Base-by-base conservation (phyloP, 2,329 filamentous ascomycete species). In the Aspergillus sp. region DNA sequence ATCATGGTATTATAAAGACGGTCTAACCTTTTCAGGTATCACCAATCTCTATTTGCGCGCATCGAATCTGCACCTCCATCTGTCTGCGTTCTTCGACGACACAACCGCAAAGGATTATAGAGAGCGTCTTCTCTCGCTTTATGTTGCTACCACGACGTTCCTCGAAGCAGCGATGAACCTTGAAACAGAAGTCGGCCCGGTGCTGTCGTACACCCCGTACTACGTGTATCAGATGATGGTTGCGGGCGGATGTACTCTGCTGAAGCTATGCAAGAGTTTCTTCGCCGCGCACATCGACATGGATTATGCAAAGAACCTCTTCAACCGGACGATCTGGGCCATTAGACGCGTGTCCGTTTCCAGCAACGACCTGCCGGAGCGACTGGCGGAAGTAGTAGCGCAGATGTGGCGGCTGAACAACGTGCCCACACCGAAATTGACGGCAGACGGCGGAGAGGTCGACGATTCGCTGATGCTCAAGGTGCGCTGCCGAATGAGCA, bases 201-300 rank as follows among this genome's bases (percentile, higher is more conserved):
- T 82, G 36, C 74, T 86, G 10, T 79, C 79, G 60, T 83, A 87
- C 60, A 82, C 82, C 17, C 82, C 79, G 47, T 87, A 84, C 66
- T 89, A 89, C 69, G 82, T 90, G 59, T 85, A 88, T 70, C 87
- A 89, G 71, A 88, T 89, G 81, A 84, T 88, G 70, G 80, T 89
- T 28, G 87, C 86, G 3, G 86, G 84, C 15, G 86, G 85, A 2
- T 88, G 88, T 65, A 85, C 85, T 1, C 75, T 90, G 5, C 77
- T 89, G 57, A 89, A 89, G 67, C 79, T 90, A 1, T 82, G 88
- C 65, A 88, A 89, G 69, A 87, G 85, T 51, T 87, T 88, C 65
- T 87, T 88, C 63, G 82, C 84, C 2, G 75, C 78, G 19, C 81
- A 85, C 43, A 80, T 85, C 19, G 84, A 89, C 59, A 78, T 81